Evolutionary conservation across 352 stramenopile genomes (phyloP).

Genomic region (Phytophthora pisi): DNA sequence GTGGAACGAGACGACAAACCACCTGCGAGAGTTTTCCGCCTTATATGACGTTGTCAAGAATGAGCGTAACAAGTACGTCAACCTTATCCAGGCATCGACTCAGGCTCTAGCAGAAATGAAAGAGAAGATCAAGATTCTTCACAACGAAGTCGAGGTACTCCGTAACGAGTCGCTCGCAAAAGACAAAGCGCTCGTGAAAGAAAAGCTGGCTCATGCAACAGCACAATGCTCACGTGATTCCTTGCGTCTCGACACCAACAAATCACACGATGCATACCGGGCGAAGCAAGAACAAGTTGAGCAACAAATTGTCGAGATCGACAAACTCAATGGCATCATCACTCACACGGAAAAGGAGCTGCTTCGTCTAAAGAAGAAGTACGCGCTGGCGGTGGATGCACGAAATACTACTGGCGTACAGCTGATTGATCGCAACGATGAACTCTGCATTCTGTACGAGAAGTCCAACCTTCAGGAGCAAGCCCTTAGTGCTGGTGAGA

Average conservation of each 20-base stretch:
- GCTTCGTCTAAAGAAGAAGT: constrained; percentile 92
- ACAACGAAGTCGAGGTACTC: constrained; percentile 95
- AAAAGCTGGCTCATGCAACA: constrained; percentile 84
- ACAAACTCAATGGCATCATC: constrained; percentile 95
- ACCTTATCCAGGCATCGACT: constrained; percentile 91
- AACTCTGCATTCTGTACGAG: constrained; percentile 96
- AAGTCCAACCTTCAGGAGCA: constrained; percentile 92
- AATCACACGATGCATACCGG: constrained; percentile 88
- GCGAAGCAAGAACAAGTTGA: constrained; percentile 92
- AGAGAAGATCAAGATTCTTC: constrained; percentile 96
- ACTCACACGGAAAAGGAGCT: constrained; percentile 91
- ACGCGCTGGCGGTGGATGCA: constrained; percentile 88
- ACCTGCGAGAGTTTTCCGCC: constrained; percentile 92
- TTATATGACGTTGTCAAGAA: constrained; percentile 97
- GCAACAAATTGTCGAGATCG: constrained; percentile 96
- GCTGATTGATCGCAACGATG: constrained; percentile 95
- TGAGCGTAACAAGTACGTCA: constrained; percentile 96
- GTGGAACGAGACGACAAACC: constrained; percentile 93
- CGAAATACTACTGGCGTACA: constrained; percentile 91
- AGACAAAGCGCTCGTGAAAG: constrained; percentile 92
- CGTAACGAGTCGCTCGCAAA: constrained; percentile 93
- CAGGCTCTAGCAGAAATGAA: constrained; percentile 96
- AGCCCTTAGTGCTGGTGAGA: constrained; percentile 80
- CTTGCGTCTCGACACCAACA: constrained; percentile 91
- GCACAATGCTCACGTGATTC: constrained; percentile 90